A percentile compares a stretch with the other conserved stretches of the same genome.
These are phyloP conservation scores for Papiliotrema laurentii DNA, from an alignment of 1,284 basidiomycete genomes.

Conservation along the genomic window DNA sequence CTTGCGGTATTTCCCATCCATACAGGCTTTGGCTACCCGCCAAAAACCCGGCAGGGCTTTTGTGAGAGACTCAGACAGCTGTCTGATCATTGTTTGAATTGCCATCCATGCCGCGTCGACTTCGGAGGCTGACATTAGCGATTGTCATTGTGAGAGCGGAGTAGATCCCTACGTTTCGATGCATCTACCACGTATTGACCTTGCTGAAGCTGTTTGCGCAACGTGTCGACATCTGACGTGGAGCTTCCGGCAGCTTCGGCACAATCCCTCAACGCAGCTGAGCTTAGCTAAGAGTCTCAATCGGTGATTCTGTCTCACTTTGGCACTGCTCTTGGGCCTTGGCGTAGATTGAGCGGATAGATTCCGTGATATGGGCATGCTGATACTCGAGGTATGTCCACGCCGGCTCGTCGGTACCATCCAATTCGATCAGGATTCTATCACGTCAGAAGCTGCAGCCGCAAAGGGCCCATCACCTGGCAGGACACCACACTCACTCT, in stretches of 20 bases:
- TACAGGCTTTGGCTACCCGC: conserved; percentile 83
- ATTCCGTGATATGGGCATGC: conserved; percentile 74
- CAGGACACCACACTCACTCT: conserved; percentile 59
- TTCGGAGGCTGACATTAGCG: conserved; percentile 18
- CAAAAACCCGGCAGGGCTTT: conserved; percentile 82
- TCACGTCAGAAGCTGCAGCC: neutral
- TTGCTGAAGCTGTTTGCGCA: conserved; percentile 28
- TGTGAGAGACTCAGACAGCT: conserved; percentile 52
- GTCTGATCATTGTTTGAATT: conserved; percentile 59
- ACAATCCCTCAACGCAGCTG: conserved; percentile 6
- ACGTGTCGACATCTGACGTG: conserved; percentile 22
- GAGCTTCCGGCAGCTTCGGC: conserved; percentile 24
- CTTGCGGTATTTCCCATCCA: conserved; percentile 86
- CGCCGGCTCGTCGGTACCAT: conserved; percentile 69
- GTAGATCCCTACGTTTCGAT: conserved; percentile 56
- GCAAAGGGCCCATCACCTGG: neutral
- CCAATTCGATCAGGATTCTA: conserved; percentile 80
- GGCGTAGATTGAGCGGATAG: conserved; percentile 67
- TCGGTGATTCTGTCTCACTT: conserved; percentile 49
- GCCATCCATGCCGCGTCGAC: conserved; percentile 72
- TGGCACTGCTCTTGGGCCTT: conserved; percentile 56
- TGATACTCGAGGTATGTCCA: conserved; percentile 95
- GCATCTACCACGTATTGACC: conserved; percentile 25
- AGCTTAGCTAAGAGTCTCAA: conserved; percentile 9
- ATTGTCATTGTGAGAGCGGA: conserved; percentile 4